Evolutionary conservation across 2,329 filamentous ascomycete species (phyloP), one percentile per base, ranked within the genome.

Genomic region (Penicillium sp.): DNA sequence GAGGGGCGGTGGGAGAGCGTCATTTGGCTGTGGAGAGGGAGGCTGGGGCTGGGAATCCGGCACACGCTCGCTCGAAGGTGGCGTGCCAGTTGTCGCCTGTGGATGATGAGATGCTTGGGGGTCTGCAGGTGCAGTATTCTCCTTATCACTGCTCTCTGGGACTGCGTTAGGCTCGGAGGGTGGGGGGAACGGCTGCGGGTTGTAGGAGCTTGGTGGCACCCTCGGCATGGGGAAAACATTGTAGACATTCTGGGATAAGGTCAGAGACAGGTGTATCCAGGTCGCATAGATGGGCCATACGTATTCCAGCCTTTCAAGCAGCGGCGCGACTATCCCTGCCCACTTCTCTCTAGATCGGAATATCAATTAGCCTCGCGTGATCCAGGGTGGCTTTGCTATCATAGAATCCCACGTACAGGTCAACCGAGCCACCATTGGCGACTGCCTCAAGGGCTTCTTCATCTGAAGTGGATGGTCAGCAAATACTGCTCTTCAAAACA

Each of bases 171-270:
- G 60, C 44, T 75, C 73, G 67, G 70, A 68, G 13, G 68, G 61
- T 67, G 64, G 74, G 56, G 63, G 62, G 44, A 68, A 70, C 40
- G 64, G 65, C 53, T 68, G 73, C 42, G 70, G 70, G 57, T 62
- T 59, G 35, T 53, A 47, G 33, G 62, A 40, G 38, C 67, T 65
- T 62, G 79, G 76, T 47, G 80, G 83, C 56, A 87, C 78, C 57
- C 81, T 83, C 12, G 91, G 91, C 69, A 90, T 89, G 45, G 91
- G 88, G 70, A 96, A 97, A 56, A 89, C 88, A 73, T 88, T 84
- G 76, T 86, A 85, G 44, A 91, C 86, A 68, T 93, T 94, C 91
- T 96, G 42, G n/a, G 56, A 37, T 35, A 8, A 24, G 30, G 56
- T 65, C 50, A 67, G 58, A 63, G 30, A 53, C 19, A 44, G 51